Conservation (phyloP, 768 basidiomycete genomes). For the Myochromella boudieri region DNA sequence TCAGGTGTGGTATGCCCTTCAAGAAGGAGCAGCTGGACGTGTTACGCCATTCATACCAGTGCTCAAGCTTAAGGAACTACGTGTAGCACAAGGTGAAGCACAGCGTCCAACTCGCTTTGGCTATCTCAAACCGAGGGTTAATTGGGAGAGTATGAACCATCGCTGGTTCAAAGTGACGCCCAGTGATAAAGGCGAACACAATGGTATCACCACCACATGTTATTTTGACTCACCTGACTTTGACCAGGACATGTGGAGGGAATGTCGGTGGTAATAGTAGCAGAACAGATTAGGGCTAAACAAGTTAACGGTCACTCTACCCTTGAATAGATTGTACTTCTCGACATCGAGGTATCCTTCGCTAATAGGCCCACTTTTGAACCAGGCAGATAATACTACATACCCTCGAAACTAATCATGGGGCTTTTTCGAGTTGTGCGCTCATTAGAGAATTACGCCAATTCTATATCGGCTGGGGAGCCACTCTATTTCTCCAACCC, state of each 20-base stretch:
- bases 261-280: not conserved
- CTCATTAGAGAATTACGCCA: no score
- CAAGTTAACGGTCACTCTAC: no score
- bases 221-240: not conserved
- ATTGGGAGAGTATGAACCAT: not conserved
- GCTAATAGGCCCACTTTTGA: no score
- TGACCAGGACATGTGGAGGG: not conserved
- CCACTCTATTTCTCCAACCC: no score
- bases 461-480: no score
- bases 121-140: not conserved
- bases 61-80: not conserved
- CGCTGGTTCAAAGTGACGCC: not conserved
- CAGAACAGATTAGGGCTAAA: no score
- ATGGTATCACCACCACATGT: not conserved
- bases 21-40: not conserved
- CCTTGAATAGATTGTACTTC: no score
- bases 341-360: no score
- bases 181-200: not conserved
- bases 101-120: not conserved
- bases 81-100: not conserved
- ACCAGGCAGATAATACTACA: no score
- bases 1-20: not conserved
- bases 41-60: not conserved
- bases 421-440: no score
- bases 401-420: no score